phyloP scores from a whole-genome alignment of 768 basidiomycete genomes.

The Naematelia aurantialba region DNA sequence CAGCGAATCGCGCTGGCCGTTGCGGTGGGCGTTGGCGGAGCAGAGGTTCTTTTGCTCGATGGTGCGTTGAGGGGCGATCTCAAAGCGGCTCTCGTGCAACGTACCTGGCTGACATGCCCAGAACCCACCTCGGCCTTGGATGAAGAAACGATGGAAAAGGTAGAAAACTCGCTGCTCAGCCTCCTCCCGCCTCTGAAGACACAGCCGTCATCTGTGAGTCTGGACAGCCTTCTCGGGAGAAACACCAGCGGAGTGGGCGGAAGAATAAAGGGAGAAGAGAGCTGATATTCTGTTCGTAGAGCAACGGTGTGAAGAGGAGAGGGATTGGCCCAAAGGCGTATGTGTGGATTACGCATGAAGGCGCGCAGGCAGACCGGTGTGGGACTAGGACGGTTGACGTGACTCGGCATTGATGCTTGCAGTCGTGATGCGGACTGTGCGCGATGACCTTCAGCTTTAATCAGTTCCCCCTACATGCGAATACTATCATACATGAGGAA shows the following conservation, averaged over 20 bases:
- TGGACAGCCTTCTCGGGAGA: neutral
- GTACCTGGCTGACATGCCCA: conserved; percentile 45
- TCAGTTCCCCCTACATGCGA: too few relatives aligned
- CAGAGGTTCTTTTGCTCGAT: conserved; percentile 66
- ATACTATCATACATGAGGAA: too few relatives aligned
- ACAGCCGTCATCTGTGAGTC: conserved; percentile 1
- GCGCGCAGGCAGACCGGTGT: conserved; percentile 69
- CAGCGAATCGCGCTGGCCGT: conserved; percentile 78
- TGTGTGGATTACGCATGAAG: conserved; percentile 84
- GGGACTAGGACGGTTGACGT: conserved; percentile 59
- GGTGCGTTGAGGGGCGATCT: too few relatives aligned
- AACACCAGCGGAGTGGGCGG: neutral
- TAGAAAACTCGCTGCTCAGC: conserved; percentile 62
- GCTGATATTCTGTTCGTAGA: too few relatives aligned
- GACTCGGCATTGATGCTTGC: conserved; percentile 1
- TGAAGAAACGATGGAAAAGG: conserved; percentile 60
- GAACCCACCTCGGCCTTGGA: conserved; percentile 90
- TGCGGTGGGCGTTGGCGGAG: conserved; percentile 67
- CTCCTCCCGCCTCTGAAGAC: conserved; percentile 53
- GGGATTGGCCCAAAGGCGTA: conserved; percentile 58
- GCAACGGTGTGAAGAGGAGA: conserved; percentile 11
- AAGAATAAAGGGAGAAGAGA: too few relatives aligned
- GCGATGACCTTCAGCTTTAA: too few relatives aligned
- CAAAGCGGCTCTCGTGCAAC: neutral
- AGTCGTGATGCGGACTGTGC: too few relatives aligned